Conservation (phyloP, 371 early-diverging fungal genomes). For the Mucor piriformis region DNA sequence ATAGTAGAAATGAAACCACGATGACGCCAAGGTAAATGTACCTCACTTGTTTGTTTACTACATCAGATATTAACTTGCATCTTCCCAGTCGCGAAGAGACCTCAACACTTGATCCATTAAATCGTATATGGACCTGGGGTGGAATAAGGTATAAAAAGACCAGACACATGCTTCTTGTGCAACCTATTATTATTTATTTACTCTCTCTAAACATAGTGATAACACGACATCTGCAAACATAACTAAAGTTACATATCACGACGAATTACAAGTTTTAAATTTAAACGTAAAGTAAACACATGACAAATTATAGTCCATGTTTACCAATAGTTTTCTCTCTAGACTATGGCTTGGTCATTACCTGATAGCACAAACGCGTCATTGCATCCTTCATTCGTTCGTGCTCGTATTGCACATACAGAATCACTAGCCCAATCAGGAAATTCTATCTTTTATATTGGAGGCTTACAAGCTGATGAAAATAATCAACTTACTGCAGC, state of each 20-base stretch:
- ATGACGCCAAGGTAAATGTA: constrained; percentile 15
- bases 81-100: constrained; percentile 19
- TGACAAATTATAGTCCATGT: background rate
- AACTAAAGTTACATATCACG: constrained; percentile 11
- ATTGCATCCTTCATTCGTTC: background rate
- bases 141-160: constrained; percentile 21
- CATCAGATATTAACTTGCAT: background rate
- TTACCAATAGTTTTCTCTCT: background rate
- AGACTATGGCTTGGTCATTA: constrained; percentile 12
- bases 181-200: background rate
- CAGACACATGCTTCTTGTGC: background rate
- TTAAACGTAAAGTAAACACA: constrained; percentile 2
- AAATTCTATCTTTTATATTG: constrained; percentile 18
- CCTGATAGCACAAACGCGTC: constrained; percentile 1
- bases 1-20: constrained; percentile 3
- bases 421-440: constrained; percentile 17
- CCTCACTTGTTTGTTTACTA: background rate
- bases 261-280: constrained; percentile 12
- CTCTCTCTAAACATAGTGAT: constrained; percentile 8
- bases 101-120: constrained; percentile 12
- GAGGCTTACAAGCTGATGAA: constrained; percentile 13
- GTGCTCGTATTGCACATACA: constrained; percentile 19
- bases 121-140: constrained; percentile 27
- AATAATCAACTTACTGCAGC: background rate
- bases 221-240: constrained; percentile 13